Evolutionary conservation across 2,329 filamentous ascomycete species (phyloP), one percentile per base, ranked within the genome.

Genomic region (Trichoderma arundinaceum): DNA sequence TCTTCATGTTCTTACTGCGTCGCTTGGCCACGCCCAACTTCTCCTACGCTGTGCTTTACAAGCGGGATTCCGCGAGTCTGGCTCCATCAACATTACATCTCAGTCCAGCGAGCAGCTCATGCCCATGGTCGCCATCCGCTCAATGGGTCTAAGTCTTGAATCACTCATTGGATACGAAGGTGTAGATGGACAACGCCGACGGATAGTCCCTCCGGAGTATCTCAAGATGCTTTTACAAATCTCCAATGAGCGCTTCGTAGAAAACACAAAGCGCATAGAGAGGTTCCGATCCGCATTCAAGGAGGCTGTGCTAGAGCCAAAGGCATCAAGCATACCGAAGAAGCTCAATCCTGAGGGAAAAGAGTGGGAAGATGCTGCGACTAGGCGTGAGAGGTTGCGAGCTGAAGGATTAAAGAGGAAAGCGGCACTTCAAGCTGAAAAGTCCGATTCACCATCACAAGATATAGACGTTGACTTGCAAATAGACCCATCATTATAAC

Each of bases 61-160:
- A 71, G 90, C 92, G 4, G 94, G 94, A 0, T 97, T 97, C 75
- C 88, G 94, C 13, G 94, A 98, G 78, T 95, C 91, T 66, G 94
- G 94, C 17, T 90, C 94, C 57, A 84, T 96, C 66, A 92, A 90
- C 72, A 75, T 92, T 53, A 76, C 77, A 1, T 71, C 77, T 5
- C 65, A 74, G 10, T 70, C 74, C 1, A 62, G 71, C 12, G 76
- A 77, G 17, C 76, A 79, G 3, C 68, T 76, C 4, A 84, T 75
- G 17, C 92, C 92, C 1, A 91, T 97, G 76, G 91, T 97, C 3
- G 94, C 91, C 3, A 87, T 98, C 38, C 88, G 94, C 17, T 94
- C 92, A 5, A 91, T 92, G 76, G 94, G 94, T 0, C 82, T 97
- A 1, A 86, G 87, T 0, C 87, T 97, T 68, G 92, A 96, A 77